These are phyloP conservation scores for Yamadazyma scolyti DNA, from an alignment of 805 yeast species.

Conservation along the genomic window DNA sequence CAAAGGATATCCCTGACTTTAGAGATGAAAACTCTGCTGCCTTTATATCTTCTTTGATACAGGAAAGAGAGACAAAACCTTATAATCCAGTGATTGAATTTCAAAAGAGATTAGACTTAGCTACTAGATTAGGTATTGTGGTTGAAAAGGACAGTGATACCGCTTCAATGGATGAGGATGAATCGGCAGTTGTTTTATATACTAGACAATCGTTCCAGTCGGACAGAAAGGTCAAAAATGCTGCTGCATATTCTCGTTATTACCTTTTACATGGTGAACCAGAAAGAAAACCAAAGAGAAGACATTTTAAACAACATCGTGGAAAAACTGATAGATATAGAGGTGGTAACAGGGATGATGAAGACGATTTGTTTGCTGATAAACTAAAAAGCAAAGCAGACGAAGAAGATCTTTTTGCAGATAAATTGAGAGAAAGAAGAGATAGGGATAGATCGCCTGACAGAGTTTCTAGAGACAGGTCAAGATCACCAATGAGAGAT, in stretches of 20 bases:
- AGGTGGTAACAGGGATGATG: too few species aligned
- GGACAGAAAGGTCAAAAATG: slow-evolving; percentile 57
- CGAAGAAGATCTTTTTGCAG: slow-evolving; percentile 36
- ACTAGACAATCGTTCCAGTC: slow-evolving; percentile 49
- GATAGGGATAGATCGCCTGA: slow-evolving; percentile 15
- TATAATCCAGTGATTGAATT: slow-evolving; percentile 34
- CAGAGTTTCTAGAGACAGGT: slow-evolving; percentile 11
- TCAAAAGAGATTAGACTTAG: slow-evolving; percentile 26
- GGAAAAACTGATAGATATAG: slow-evolving; percentile 10
- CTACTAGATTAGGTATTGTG: slow-evolving; percentile 23
- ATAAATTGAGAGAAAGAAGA: slow-evolving; percentile 18
- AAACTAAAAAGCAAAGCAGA: slow-evolving; percentile 11
- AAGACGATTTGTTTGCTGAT: slow-evolving; percentile 11
- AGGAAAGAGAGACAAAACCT: slow-evolving; percentile 39
- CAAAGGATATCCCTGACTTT: slow-evolving; percentile 7
- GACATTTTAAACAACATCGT: slow-evolving; percentile 10
- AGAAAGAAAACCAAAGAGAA: slow-evolving; percentile 33
- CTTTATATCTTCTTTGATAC: slow-evolving; percentile 21
- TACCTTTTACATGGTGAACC: slow-evolving; percentile 74
- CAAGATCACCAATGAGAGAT: slow-evolving; percentile 16
- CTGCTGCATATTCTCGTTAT: slow-evolving; percentile 57
- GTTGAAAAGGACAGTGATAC: slow-evolving; percentile 7
- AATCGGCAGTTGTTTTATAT: slow-evolving; percentile 30
- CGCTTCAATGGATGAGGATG: slow-evolving; percentile 43
- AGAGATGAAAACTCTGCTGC: slow-evolving; percentile 11